Base-by-base conservation (phyloP, 495 filamentous ascomycete species). In the Daldinia loculata region DNA sequence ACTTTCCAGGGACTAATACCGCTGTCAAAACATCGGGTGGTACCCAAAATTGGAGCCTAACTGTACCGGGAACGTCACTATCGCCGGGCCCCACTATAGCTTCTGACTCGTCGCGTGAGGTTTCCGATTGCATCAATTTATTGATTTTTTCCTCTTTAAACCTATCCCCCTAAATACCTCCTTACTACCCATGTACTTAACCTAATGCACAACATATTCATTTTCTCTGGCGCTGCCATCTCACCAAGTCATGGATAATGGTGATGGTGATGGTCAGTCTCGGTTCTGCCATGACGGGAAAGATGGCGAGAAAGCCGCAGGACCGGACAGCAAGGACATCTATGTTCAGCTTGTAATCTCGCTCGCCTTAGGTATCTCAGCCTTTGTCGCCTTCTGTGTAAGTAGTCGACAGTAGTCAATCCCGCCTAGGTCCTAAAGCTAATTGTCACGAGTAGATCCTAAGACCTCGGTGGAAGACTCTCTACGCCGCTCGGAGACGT, bases 401-500 rank as follows among this genome's bases (percentile, higher is more conserved):
- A 69, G 84, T 75, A 3, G 0, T 36, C 4, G 4, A 53, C 38
- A 32, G 14, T 12, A 0, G 4, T 26, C n/a, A 15, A 30, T 56
- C 11, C 36, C 19, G n/a, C n/a, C n/a, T 34, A 4, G 2, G 53
- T 4, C 1, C 14, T 59, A 12, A 63, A 45, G 12, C 53, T 74
- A 72, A 56, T 63, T 65, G 9, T 71, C 67, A 4, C 17, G 62
- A 1, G 11, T 74, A 83, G 90, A 79, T 93, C 51, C 84, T 99
- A 52, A 89, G 96, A 60, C 93, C 94, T 66, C 89, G 93, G 86
- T 99, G 96, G 96, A 90, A 91, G 55, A 87, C 89, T 29, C 87
- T 99, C 14, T 99, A 98, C 78, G 93, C 94, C 24, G 95, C 96
- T 15, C 89, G 96, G 61, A 93, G 91, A 77, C 85, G 89, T 72